phyloP scores from a whole-genome alignment of 306 rosid genomes.

The Dicorynia guianensis region DNA sequence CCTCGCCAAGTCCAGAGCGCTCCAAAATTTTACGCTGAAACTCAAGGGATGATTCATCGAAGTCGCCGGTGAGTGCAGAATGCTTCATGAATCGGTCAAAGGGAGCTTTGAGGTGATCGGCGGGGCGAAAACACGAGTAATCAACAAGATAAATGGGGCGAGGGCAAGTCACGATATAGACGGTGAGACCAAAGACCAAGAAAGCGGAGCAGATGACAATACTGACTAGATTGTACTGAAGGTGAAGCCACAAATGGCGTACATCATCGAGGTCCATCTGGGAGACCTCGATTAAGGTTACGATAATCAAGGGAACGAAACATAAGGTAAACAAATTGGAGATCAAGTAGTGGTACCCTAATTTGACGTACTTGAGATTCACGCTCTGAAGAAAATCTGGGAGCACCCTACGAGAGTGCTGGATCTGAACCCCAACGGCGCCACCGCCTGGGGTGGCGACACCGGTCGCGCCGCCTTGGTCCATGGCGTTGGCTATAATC shows the following conservation, averaged over 20 bases:
- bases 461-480: slow-evolving; percentile 50
- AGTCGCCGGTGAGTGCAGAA: slow-evolving; percentile 67
- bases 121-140: slow-evolving; percentile 66
- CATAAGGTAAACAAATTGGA: slow-evolving; percentile 67
- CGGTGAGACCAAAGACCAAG: slow-evolving; percentile 71
- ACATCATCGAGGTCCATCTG: slow-evolving; percentile 61
- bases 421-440: slow-evolving; percentile 62
- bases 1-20: slow-evolving; percentile 79
- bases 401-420: slow-evolving; percentile 52
- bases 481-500: slow-evolving; percentile 41
- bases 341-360: slow-evolving; percentile 82
- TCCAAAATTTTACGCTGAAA: slow-evolving; percentile 74
- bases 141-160: slow-evolving; percentile 65
- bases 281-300: slow-evolving; percentile 67
- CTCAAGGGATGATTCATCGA: slow-evolving; percentile 72
- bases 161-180: slow-evolving; percentile 65
- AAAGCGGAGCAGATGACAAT: slow-evolving; percentile 60
- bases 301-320: slow-evolving; percentile 59
- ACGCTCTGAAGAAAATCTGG: slow-evolving; percentile 84
- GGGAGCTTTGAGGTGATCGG: slow-evolving; percentile 69
- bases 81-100: slow-evolving; percentile 60
- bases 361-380: slow-evolving; percentile 78
- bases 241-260: slow-evolving; percentile 72
- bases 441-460: slow-evolving; percentile 40
- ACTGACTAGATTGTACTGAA: slow-evolving; percentile 70